phyloP scores from a whole-genome alignment of 306 rosid species.

The Morella rubra region DNA sequence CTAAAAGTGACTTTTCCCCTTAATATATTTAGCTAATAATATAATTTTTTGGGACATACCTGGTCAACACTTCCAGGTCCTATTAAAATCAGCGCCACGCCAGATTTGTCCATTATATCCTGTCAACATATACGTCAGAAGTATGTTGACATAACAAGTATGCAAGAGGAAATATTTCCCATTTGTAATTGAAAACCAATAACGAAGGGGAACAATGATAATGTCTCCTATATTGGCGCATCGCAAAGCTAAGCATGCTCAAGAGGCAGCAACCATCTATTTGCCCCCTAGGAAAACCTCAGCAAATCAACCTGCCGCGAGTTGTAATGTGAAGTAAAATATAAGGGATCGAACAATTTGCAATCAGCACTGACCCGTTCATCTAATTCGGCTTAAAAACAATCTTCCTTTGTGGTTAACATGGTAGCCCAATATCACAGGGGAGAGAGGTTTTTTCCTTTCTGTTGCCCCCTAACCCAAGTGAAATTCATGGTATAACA shows the following conservation, averaged over 20 bases:
- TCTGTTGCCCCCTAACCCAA: no score
- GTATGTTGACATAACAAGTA: background rate
- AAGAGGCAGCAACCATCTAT: background rate
- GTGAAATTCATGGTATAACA: no score
- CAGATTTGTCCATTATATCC: slow-evolving; percentile 84
- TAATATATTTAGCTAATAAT: no score
- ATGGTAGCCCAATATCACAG: background rate
- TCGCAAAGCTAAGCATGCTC: background rate
- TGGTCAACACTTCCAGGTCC: slow-evolving; percentile 92
- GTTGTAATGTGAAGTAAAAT: background rate
- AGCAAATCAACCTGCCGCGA: background rate
- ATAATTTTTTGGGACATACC: slow-evolving; percentile 33
- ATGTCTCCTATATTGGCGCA: no score
- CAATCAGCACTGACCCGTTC: background rate
- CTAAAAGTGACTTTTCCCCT: no score
- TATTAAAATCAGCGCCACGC: slow-evolving; percentile 81
- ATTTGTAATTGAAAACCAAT: background rate
- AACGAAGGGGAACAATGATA: background rate
- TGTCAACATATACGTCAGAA: slow-evolving; percentile 29
- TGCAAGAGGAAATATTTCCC: slow-evolving; percentile 6
- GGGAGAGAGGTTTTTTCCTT: no score
- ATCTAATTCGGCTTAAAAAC: background rate
- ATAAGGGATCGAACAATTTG: background rate
- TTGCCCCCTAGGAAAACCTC: background rate
- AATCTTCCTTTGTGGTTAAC: background rate